These are phyloP conservation scores for Amanita muscaria DNA, from an alignment of 768 basidiomycete genomes.

Conservation along the genomic window DNA sequence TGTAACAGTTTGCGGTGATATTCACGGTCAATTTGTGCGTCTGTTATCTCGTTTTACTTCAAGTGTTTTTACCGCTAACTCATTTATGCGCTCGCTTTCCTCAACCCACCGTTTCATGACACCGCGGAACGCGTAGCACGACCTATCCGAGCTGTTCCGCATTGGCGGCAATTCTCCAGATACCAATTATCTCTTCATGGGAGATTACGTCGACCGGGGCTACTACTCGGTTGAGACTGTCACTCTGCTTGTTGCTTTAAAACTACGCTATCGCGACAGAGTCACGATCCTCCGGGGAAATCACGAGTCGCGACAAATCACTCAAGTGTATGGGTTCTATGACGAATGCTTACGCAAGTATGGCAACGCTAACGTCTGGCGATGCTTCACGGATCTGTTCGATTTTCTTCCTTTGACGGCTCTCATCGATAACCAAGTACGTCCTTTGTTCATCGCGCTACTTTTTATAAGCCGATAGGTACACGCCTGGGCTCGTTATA, in stretches of 20 bases:
- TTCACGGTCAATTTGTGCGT: conserved; percentile 99
- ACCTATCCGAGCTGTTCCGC: conserved; percentile 96
- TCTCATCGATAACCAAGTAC: conserved; percentile 96
- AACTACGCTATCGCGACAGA: conserved; percentile 95
- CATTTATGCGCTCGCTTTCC: conserved; percentile 5
- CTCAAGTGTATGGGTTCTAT: conserved; percentile 99
- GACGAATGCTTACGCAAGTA: conserved; percentile 99
- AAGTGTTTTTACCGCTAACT: neutral
- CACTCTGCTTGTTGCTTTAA: conserved; percentile 92
- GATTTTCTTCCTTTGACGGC: conserved; percentile 97
- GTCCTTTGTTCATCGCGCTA: conserved; percentile 25
- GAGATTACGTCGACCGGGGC: conserved; percentile 98
- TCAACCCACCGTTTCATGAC: conserved; percentile 8
- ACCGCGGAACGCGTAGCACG: conserved; percentile 56
- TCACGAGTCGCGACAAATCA: conserved; percentile 99
- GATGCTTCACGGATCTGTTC: conserved; percentile 97
- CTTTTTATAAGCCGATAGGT: neutral
- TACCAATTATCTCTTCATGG: conserved; percentile 99
- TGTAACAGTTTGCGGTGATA: conserved; percentile 98
- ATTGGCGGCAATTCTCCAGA: conserved; percentile 98
- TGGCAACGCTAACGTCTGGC: conserved; percentile 99
- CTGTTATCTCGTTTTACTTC: conserved; percentile 13
- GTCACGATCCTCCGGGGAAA: conserved; percentile 98
- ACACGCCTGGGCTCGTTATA: neutral
- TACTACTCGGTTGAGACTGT: conserved; percentile 99